phyloP scores from a whole-genome alignment of 2,329 filamentous ascomycete genomes.

The Mycosphaerelloides madeirae region DNA sequence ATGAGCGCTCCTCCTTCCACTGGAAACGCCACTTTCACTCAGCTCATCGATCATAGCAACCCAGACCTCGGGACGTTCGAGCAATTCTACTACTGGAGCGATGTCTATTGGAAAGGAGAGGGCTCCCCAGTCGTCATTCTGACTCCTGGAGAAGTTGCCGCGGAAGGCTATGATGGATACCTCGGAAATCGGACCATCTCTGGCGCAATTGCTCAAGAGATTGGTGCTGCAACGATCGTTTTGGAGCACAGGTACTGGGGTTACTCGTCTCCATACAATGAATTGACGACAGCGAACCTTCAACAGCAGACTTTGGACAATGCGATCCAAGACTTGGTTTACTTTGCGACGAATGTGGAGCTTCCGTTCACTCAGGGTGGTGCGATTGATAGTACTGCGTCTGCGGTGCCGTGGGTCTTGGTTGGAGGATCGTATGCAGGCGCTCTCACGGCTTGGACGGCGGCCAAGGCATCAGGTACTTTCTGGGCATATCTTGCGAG shows the following conservation, averaged over 20 bases:
- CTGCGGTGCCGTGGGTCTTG: constrained; percentile 53
- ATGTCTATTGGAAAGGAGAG: constrained; percentile 47
- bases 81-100: constrained; percentile 50
- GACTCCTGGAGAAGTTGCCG: constrained; percentile 49
- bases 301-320: constrained; percentile 50
- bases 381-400: constrained; percentile 43
- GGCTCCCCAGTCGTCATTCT: constrained; percentile 42
- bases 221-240: constrained; percentile 50
- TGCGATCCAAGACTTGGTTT: constrained; percentile 49
- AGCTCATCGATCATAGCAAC: constrained; percentile 54
- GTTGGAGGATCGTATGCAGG: constrained; percentile 54
- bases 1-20: too few species aligned
- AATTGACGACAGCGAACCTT: constrained; percentile 50
- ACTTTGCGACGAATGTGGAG: constrained; percentile 50
- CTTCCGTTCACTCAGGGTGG: constrained; percentile 53
- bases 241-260: constrained; percentile 58
- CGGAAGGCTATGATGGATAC: constrained; percentile 44
- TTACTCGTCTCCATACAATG: constrained; percentile 48
- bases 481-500: constrained; percentile 58
- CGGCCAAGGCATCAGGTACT: constrained; percentile 48
- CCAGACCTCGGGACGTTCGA: constrained; percentile 49
- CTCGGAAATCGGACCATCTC: constrained; percentile 47
- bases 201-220: constrained; percentile 48
- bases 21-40: constrained; percentile 39
- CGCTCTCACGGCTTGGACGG: constrained; percentile 52